A percentile compares a stretch with the other conserved stretches of the same genome.
Evolutionary conservation across 352 stramenopile genomes (phyloP).

Genomic region (Phytophthora idaei): DNA sequence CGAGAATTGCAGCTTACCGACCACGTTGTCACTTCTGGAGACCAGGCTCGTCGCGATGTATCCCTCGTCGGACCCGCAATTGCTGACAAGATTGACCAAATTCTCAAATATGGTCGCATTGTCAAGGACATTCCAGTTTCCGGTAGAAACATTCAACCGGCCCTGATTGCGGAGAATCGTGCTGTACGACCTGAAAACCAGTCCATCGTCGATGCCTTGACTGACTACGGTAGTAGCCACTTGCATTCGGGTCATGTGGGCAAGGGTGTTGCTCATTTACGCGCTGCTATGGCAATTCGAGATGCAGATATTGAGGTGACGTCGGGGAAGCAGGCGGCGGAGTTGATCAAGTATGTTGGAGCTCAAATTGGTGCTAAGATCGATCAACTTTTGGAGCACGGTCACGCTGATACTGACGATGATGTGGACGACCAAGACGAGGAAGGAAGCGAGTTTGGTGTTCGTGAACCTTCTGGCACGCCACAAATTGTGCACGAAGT

Average conservation of each 20-base stretch:
- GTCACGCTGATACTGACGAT: background rate
- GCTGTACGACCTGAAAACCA: constrained; percentile 1
- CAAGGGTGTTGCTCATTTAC: constrained; percentile 3
- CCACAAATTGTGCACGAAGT: constrained; percentile 1
- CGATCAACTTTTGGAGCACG: background rate
- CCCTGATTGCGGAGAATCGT: background rate
- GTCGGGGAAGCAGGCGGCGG: background rate
- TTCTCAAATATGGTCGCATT: constrained; percentile 8
- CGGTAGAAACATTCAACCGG: background rate
- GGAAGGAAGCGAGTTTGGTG: background rate
- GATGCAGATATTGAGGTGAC: constrained; percentile 4
- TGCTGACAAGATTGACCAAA: constrained; percentile 8
- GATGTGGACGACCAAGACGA: constrained; percentile 1
- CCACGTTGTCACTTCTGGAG: background rate
- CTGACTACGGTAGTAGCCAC: constrained; percentile 1
- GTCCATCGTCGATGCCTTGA: background rate
- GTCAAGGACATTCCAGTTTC: background rate
- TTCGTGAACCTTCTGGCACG: background rate
- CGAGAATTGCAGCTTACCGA: constrained; percentile 1
- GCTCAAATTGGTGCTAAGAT: constrained; percentile 1
- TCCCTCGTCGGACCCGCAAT: background rate
- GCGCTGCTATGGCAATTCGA: constrained; percentile 6
- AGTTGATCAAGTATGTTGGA: constrained; percentile 1
- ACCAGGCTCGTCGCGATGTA: constrained; percentile 1
- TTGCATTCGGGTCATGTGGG: constrained; percentile 3